Evolutionary conservation across 345 rosid species (phyloP).

Genomic region (Lumnitzera racemosa): DNA sequence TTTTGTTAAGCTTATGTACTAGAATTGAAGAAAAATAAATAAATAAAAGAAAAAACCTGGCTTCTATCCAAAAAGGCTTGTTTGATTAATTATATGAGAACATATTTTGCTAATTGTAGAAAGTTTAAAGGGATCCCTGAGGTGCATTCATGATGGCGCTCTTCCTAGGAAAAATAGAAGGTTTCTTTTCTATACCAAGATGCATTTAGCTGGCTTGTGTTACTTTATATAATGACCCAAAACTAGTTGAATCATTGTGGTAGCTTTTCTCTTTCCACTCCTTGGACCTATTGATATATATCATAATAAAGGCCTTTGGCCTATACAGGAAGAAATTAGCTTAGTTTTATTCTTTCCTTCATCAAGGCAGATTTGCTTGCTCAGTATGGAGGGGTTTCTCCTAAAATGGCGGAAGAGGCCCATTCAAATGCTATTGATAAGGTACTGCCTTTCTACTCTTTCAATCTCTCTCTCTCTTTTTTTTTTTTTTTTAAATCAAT

Average conservation of each 20-base stretch:
- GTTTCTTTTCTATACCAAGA: too few species aligned
- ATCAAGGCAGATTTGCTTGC: slow-evolving; percentile 81
- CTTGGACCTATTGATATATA: not conserved
- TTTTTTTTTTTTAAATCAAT: not conserved
- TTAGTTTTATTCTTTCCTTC: slow-evolving; percentile 9
- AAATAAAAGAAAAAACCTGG: too few species aligned
- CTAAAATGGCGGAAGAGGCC: slow-evolving; percentile 94
- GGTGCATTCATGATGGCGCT: not conserved
- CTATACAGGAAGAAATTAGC: not conserved
- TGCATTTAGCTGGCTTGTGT: too few species aligned
- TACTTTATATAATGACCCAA: too few species aligned
- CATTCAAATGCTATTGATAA: slow-evolving; percentile 73
- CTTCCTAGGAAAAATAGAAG: not conserved
- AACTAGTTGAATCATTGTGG: not conserved
- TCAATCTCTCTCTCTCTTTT: too few species aligned
- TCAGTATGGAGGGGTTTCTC: slow-evolving; percentile 90
- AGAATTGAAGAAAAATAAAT: too few species aligned
- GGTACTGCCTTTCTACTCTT: slow-evolving; percentile 25
- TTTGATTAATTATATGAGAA: too few species aligned
- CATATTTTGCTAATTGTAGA: too few species aligned
- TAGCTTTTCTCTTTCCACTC: not conserved
- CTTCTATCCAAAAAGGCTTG: too few species aligned
- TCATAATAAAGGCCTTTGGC: not conserved
- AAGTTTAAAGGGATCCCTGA: too few species aligned
- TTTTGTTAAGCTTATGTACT: too few species aligned